phyloP scores from a whole-genome alignment of 108 stramenopile species.

The Pseudonitzschia multiseries region DNA sequence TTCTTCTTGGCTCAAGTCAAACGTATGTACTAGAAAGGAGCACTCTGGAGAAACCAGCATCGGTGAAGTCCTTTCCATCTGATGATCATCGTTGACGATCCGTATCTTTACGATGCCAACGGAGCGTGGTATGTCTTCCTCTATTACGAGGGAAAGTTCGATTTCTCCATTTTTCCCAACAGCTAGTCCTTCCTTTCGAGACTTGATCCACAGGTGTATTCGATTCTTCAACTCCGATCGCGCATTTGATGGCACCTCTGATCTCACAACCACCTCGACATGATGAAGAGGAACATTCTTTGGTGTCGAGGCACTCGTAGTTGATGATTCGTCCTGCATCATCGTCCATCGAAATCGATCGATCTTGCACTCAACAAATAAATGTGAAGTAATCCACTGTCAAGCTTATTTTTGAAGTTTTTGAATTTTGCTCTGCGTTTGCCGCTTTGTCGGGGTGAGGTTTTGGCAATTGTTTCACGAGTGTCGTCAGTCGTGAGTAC shows the following conservation, averaged over 20 bases:
- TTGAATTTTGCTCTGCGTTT: too few relatives aligned
- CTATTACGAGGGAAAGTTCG: not conserved
- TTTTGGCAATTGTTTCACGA: too few relatives aligned
- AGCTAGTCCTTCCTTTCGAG: not conserved
- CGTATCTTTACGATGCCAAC: not conserved
- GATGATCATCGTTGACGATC: not conserved
- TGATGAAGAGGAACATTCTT: not conserved
- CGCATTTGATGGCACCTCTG: not conserved
- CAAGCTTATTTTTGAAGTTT: too few relatives aligned
- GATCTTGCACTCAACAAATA: not conserved
- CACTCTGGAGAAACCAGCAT: not conserved
- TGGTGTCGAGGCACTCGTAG: not conserved
- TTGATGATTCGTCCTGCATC: not conserved
- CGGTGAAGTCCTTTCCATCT: not conserved
- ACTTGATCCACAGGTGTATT: not conserved
- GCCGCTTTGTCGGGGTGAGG: too few relatives aligned
- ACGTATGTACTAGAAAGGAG: slow-evolving; percentile 24
- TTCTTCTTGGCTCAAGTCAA: slow-evolving; percentile 45
- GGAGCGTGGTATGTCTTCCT: not conserved
- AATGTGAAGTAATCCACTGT: not conserved
- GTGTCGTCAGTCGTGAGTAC: too few relatives aligned
- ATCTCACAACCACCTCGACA: slow-evolving; percentile 4
- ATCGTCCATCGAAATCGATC: not conserved
- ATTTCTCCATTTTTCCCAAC: slow-evolving; percentile 15
- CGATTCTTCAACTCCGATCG: not conserved